Conservation (phyloP, 495 filamentous ascomycete genomes). For the Xeromyces bisporus region DNA sequence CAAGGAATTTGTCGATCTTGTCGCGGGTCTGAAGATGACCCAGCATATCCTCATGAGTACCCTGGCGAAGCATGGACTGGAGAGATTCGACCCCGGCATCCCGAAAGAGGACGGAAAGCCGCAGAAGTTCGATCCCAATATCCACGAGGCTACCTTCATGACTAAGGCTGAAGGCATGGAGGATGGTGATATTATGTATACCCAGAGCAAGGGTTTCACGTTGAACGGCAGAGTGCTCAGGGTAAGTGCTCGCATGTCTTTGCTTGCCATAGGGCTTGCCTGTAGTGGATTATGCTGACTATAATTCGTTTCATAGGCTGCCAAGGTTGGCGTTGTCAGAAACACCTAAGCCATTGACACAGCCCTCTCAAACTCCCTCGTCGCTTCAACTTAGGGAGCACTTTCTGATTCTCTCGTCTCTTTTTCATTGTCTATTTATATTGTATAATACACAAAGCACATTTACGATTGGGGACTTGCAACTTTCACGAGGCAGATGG, state of each 20-base stretch:
- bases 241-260: constrained; percentile 28
- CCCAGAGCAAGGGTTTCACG: constrained; percentile 86
- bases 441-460: neutral
- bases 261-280: neutral
- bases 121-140: constrained; percentile 78
- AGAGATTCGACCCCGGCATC: constrained; percentile 62
- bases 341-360: constrained; percentile 30
- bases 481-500: no score
- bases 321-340: constrained; percentile 88
- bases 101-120: constrained; percentile 38
- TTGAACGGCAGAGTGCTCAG: constrained; percentile 80
- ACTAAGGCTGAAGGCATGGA: constrained; percentile 67
- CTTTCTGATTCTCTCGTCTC: no score
- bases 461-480: no score
- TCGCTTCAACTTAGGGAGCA: no score
- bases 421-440: no score
- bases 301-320: constrained; percentile 35
- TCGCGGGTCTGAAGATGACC: constrained; percentile 87
- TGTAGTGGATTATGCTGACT: constrained; percentile 8
- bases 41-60: constrained; percentile 76
- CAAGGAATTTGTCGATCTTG: constrained; percentile 60
- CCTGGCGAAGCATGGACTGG: constrained; percentile 81
- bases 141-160: constrained; percentile 93
- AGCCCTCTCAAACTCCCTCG: constrained; percentile 3
- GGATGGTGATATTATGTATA: constrained; percentile 76